Conservation (phyloP, 306 rosid genomes). For the Comarum palustre region DNA sequence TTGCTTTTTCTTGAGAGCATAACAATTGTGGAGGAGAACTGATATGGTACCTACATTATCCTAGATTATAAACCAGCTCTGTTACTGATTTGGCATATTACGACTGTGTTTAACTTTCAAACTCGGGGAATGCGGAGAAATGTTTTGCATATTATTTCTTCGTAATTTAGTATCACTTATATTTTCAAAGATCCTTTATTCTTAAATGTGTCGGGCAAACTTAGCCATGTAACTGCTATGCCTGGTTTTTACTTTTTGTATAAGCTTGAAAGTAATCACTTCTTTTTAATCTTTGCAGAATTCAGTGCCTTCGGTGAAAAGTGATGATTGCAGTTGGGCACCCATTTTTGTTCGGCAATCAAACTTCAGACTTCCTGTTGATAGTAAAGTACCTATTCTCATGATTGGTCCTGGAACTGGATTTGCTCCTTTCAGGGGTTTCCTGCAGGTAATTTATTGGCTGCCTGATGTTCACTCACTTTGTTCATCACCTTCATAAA, state of each 20-base stretch:
- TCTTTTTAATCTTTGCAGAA: conserved; percentile 41
- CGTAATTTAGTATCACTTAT: not conserved
- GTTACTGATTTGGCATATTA: not conserved
- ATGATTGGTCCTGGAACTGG: conserved; percentile 99
- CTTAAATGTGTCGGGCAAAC: not conserved
- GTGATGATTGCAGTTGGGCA: conserved; percentile 79
- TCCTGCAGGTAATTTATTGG: conserved; percentile 72
- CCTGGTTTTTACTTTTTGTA: not conserved
- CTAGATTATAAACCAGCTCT: not conserved
- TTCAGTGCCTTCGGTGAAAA: conserved; percentile 65
- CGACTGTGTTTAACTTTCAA: not conserved
- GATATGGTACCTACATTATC: too few species aligned
- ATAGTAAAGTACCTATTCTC: conserved; percentile 70
- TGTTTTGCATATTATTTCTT: not conserved
- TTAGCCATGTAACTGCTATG: not conserved
- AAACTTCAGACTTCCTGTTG: conserved; percentile 84
- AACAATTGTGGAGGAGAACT: not conserved
- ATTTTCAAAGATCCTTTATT: not conserved
- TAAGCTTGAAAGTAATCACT: not conserved
- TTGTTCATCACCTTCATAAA: conserved; percentile 5
- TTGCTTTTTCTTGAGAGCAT: not conserved
- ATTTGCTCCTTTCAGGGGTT: conserved; percentile 99
- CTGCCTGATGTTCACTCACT: conserved; percentile 16
- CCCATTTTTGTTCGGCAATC: conserved; percentile 93
- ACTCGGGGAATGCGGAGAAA: not conserved